phyloP scores from a whole-genome alignment of 2,329 filamentous ascomycete genomes.

The Gliomastix tumulicola region DNA sequence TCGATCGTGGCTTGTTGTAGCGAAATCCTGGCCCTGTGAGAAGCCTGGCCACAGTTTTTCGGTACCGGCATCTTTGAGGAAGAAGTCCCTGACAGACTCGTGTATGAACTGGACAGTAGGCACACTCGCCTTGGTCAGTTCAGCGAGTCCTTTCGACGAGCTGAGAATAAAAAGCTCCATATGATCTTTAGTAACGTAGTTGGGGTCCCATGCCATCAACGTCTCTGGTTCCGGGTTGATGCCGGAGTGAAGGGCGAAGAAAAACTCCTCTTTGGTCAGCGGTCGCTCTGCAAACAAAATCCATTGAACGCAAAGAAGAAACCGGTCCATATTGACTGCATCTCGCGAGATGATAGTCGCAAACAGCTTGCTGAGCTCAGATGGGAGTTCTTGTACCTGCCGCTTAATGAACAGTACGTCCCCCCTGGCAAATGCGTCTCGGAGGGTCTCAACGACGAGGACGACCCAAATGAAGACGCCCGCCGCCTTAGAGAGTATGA shows the following conservation, averaged over 20 bases:
- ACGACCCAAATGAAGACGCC: slow-evolving; percentile 34
- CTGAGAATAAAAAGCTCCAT: slow-evolving; percentile 15
- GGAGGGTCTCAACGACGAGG: slow-evolving; percentile 25
- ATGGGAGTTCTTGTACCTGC: slow-evolving; percentile 23
- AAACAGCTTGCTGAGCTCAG: slow-evolving; percentile 31
- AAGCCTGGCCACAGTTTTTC: not conserved
- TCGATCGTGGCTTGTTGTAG: not conserved
- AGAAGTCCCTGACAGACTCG: slow-evolving; percentile 37
- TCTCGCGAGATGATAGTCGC: slow-evolving; percentile 39
- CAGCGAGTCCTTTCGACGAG: slow-evolving; percentile 35
- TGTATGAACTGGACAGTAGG: slow-evolving; percentile 36
- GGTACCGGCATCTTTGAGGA: slow-evolving; percentile 19
- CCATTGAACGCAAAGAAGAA: slow-evolving; percentile 38
- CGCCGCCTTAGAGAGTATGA: slow-evolving; percentile 17
- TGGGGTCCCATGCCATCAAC: not conserved
- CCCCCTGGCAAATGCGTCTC: too few species aligned
- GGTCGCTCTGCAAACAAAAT: slow-evolving; percentile 39
- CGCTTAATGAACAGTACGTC: slow-evolving; percentile 12
- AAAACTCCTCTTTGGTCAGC: slow-evolving; percentile 33
- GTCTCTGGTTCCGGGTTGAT: slow-evolving; percentile 9
- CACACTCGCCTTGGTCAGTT: slow-evolving; percentile 18
- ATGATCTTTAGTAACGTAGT: slow-evolving; percentile 9
- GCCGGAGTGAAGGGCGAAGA: slow-evolving; percentile 11
- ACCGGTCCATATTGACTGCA: slow-evolving; percentile 21
- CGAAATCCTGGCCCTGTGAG: not conserved